These are phyloP conservation scores for Xerocomellus dryophilus DNA, from an alignment of 768 basidiomycete species.

Conservation along the genomic window DNA sequence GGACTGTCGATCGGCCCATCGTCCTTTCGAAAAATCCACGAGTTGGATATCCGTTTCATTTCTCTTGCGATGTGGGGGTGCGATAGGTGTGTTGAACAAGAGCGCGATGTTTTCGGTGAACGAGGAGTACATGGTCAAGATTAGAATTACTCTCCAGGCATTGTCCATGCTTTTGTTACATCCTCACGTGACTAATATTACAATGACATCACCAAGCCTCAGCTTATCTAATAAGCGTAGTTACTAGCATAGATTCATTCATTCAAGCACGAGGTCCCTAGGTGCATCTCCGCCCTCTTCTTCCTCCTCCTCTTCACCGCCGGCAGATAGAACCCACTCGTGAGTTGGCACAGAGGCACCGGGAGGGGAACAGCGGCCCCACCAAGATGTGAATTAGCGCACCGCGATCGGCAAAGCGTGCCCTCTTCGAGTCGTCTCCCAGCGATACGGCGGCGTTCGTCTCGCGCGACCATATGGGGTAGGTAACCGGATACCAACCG, in stretches of 20 bases:
- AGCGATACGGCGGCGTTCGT: neutral
- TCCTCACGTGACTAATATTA: slow-evolving; percentile 13
- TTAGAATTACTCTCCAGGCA: neutral
- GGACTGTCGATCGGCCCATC: neutral
- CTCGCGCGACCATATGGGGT: neutral
- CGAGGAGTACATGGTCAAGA: slow-evolving; percentile 9
- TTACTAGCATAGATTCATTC: no score
- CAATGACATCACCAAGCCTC: slow-evolving; percentile 9
- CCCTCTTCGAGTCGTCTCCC: neutral
- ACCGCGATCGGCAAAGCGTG: neutral
- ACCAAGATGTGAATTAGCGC: neutral
- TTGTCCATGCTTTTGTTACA: neutral
- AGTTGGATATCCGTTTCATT: slow-evolving; percentile 15
- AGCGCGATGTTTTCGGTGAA: slow-evolving; percentile 14
- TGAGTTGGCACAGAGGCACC: neutral
- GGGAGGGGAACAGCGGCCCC: neutral
- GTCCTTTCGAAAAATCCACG: slow-evolving; percentile 14
- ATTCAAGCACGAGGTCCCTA: neutral
- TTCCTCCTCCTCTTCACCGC: neutral
- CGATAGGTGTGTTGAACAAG: slow-evolving; percentile 26
- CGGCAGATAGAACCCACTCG: neutral
- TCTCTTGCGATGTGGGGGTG: neutral
- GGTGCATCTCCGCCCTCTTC: neutral
- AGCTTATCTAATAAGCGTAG: no score
- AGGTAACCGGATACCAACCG: neutral